phyloP scores from a whole-genome alignment of 2,329 filamentous ascomycete genomes.

The Fusarium beomiforme region DNA sequence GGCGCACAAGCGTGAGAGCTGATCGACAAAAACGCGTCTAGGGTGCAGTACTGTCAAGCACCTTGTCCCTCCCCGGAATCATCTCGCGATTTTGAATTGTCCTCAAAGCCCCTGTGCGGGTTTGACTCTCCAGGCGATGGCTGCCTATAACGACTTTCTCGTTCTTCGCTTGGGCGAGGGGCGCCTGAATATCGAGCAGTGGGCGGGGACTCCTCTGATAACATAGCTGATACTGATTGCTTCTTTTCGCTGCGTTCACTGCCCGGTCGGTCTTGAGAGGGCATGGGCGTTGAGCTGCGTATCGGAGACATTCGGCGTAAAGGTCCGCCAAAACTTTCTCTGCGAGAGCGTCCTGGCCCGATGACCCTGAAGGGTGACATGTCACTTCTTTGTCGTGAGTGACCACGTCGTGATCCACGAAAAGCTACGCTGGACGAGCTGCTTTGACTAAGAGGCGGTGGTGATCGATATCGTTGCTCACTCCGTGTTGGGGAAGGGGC shows the following conservation, averaged over 20 bases:
- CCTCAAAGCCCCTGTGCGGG: slow-evolving; percentile 12
- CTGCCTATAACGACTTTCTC: slow-evolving; percentile 22
- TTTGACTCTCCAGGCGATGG: slow-evolving; percentile 30
- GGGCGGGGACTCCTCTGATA: slow-evolving; percentile 41
- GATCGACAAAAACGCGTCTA: slow-evolving; percentile 29
- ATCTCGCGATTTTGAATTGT: slow-evolving; percentile 25
- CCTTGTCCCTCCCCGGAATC: slow-evolving; percentile 29
- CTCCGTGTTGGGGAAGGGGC: slow-evolving; percentile 42
- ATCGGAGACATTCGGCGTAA: slow-evolving; percentile 41
- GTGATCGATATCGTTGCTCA: slow-evolving; percentile 48
- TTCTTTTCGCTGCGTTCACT: slow-evolving; percentile 46
- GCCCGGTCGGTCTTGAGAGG: slow-evolving; percentile 35
- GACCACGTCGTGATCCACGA: slow-evolving; percentile 41
- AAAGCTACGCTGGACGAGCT: slow-evolving; percentile 40
- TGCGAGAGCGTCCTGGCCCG: slow-evolving; percentile 37
- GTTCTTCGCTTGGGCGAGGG: slow-evolving; percentile 17
- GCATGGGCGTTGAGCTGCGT: slow-evolving; percentile 35
- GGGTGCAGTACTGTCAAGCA: slow-evolving; percentile 18
- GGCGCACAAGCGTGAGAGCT: slow-evolving; percentile 28
- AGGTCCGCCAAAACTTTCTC: slow-evolving; percentile 42
- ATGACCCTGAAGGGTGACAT: slow-evolving; percentile 48
- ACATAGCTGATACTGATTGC: slow-evolving; percentile 49
- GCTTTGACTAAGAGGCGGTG: slow-evolving; percentile 45
- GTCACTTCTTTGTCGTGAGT: slow-evolving; percentile 52
- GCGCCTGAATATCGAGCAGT: slow-evolving; percentile 21